Base-by-base conservation (phyloP, 2,329 filamentous ascomycete genomes). In the Colletotrichum sp. region DNA sequence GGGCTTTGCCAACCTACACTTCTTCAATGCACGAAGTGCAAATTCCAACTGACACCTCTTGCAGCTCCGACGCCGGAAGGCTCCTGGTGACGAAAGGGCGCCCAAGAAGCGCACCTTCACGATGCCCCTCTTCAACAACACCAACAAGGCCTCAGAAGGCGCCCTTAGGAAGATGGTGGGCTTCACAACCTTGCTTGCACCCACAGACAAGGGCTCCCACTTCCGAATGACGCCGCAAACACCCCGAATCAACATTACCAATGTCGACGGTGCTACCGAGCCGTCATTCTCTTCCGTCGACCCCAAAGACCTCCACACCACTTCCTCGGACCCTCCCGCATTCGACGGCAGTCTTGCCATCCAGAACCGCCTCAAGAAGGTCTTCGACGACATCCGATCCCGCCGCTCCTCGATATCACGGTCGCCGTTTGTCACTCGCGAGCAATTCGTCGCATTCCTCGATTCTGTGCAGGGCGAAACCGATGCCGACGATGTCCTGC, bases 361-460 rank as follows among this genome's bases (percentile, higher is more conserved):
- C 74, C 86, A 88, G 77, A 86, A 84, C 34, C 86, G 88, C 68
- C 81, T 93, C 27, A 82, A 86, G 69, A 83, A 82, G 57, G 81
- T 91, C 34, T 93, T 88, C 80, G 82, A 88, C 39, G 80, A 84
- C 1, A 77, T 91, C 39, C 85, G 88, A 61, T 84, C 82, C 8
- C 76, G 81, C 19, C 82, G 84, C 3, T 36, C 70, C 1, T 39
- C 74, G 8, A 77, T 86, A 15, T 82, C 84, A 3, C 80, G 68
- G 57, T 81, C 83, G 32, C 78, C 70, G 1, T 34, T 71, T 12
- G 77, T 87, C 13, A 82, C 85, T 2, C 80, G 68, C 57, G 83
- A 84, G 9, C 83, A 83, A 36, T 87, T 93, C 70, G 79, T 82
- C 34, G 79, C 79, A 6, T 93, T 92, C 80, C 81, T 93, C n/a